A percentile compares a stretch with the other conserved stretches of the same genome.
Conservation (phyloP, 2,329 filamentous ascomycete genomes). For the Cercospora sp. region DNA sequence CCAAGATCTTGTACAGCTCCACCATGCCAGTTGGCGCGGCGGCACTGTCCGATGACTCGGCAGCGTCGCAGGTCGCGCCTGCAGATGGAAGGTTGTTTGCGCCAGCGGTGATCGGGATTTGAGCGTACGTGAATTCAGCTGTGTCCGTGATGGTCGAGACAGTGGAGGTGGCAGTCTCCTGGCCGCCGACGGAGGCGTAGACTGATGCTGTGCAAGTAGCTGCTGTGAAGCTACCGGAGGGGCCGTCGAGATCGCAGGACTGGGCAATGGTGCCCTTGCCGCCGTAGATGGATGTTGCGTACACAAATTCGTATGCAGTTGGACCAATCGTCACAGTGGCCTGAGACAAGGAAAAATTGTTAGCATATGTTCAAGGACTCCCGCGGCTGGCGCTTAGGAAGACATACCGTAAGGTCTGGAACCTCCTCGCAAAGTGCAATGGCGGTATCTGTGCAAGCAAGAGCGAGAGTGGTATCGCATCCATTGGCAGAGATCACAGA, state of each 20-base stretch:
- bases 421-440: not conserved
- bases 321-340: conserved; percentile 12
- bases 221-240: conserved; percentile 8
- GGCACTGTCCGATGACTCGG: not conserved
- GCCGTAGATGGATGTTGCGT: conserved; percentile 11
- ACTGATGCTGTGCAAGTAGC: conserved; percentile 8
- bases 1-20: conserved; percentile 15
- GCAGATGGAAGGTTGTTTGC: conserved; percentile 6
- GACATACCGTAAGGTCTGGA: conserved; percentile 9
- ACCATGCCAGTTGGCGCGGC: conserved; percentile 13
- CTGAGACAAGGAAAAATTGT: not conserved
- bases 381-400: not conserved
- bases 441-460: conserved; percentile 16
- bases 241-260: conserved; percentile 14
- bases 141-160: conserved; percentile 10
- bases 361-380: not conserved
- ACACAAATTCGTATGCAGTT: conserved; percentile 12
- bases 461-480: conserved; percentile 21
- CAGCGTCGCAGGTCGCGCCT: conserved; percentile 1
- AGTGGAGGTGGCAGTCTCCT: conserved; percentile 2
- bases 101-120: conserved; percentile 10
- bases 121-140: conserved; percentile 10
- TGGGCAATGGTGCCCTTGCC: not conserved
- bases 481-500: conserved; percentile 19
- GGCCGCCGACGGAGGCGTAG: conserved; percentile 1